Conservation (phyloP, 2,329 filamentous ascomycete genomes). For the Bipolaris victoriae region DNA sequence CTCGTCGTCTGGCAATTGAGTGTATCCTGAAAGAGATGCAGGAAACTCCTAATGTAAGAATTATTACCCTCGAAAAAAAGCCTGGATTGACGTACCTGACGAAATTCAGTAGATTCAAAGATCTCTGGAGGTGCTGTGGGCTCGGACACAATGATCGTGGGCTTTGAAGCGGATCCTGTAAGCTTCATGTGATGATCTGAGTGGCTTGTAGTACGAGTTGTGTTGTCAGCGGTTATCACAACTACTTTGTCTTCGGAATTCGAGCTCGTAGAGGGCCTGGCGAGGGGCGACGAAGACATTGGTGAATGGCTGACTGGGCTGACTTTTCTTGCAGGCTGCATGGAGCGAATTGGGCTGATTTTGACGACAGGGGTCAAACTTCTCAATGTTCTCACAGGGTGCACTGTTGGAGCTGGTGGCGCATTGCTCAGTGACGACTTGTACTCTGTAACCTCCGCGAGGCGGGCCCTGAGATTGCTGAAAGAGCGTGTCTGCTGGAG, state of each 20-base stretch:
- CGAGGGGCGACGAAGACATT: background rate
- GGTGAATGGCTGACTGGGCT: slow-evolving; percentile 5
- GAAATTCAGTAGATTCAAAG: background rate
- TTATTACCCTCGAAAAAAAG: background rate
- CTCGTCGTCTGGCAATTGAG: background rate
- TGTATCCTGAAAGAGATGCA: background rate
- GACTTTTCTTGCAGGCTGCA: slow-evolving; percentile 27
- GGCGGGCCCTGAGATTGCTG: slow-evolving; percentile 15
- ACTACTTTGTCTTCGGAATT: background rate
- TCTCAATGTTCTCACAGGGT: background rate
- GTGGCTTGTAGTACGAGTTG: background rate
- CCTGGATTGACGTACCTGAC: background rate
- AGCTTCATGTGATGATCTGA: background rate
- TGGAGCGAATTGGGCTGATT: slow-evolving; percentile 31
- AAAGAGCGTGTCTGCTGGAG: slow-evolving; percentile 11
- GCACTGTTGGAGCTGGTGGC: slow-evolving; percentile 17
- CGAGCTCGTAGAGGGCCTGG: background rate
- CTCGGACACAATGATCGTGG: background rate
- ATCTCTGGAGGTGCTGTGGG: background rate
- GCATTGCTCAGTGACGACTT: slow-evolving; percentile 7
- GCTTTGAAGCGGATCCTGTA: background rate
- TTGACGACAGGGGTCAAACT: slow-evolving; percentile 7
- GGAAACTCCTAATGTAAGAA: background rate
- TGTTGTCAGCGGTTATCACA: background rate
- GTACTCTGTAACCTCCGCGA: slow-evolving; percentile 18